phyloP scores from a whole-genome alignment of 106 monocot genomes.

The Allium fistulosum region DNA sequence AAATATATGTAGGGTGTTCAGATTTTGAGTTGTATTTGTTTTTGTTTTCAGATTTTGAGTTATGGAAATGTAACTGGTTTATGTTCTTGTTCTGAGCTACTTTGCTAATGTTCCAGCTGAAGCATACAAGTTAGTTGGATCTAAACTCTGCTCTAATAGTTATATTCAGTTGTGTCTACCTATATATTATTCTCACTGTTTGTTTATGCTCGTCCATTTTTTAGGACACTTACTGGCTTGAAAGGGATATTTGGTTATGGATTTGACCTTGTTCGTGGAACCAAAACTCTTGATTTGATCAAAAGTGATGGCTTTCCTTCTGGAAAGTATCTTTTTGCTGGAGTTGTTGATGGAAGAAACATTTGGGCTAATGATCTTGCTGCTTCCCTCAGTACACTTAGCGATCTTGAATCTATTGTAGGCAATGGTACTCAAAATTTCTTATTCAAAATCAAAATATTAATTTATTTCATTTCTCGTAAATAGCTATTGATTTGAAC shows the following conservation, averaged over 20 bases:
- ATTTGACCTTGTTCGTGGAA: slow-evolving; percentile 16
- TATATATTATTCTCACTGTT: no score
- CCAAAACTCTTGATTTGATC: slow-evolving; percentile 14
- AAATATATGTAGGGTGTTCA: no score
- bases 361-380: slow-evolving; percentile 15
- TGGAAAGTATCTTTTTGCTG: slow-evolving; percentile 16
- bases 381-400: slow-evolving; percentile 5
- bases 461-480: neutral
- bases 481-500: neutral
- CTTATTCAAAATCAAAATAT: neutral
- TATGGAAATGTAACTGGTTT: no score
- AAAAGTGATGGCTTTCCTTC: slow-evolving; percentile 13
- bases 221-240: slow-evolving; percentile 16
- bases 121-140: neutral
- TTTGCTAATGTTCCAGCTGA: slow-evolving; percentile 24
- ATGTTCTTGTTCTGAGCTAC: slow-evolving; percentile 15
- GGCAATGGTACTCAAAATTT: slow-evolving; percentile 9
- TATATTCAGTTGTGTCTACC: no score
- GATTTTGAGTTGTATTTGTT: no score
- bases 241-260: slow-evolving; percentile 11
- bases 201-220: neutral
- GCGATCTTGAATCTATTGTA: slow-evolving; percentile 7
- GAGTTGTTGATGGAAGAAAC: slow-evolving; percentile 17
- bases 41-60: no score
- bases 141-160: no score